These are phyloP conservation scores for Pelargonium australe DNA, from an alignment of 441 rosid genomes.

Conservation along the genomic window DNA sequence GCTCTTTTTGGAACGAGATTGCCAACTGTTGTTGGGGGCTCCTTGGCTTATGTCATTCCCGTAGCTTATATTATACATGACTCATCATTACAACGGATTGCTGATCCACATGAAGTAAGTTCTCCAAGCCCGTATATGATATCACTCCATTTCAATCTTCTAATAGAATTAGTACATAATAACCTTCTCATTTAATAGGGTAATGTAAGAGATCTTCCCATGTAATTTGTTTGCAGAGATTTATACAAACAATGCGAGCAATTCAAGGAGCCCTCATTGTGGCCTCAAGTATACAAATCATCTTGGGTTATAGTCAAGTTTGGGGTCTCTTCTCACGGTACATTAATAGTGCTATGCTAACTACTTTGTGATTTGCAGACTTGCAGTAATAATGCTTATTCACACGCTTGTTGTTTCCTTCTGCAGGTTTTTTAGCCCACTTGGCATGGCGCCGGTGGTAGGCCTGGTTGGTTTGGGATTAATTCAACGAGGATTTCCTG, in stretches of 20 bases:
- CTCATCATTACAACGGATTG: constrained; percentile 47
- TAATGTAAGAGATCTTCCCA: constrained; percentile 40
- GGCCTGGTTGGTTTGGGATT: constrained; percentile 67
- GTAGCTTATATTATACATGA: constrained; percentile 53
- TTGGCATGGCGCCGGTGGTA: constrained; percentile 71
- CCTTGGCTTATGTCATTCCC: constrained; percentile 49
- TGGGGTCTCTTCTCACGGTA: constrained; percentile 76
- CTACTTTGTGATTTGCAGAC: constrained; percentile 7
- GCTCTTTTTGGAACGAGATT: constrained; percentile 67
- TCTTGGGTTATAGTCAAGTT: constrained; percentile 63
- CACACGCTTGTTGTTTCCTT: constrained; percentile 10
- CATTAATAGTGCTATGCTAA: not conserved
- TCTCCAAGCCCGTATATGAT: too few relatives aligned
- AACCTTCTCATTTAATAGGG: constrained; percentile 31
- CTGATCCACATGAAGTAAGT: constrained; percentile 52
- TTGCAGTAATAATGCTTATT: constrained; percentile 3
- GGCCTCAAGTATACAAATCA: constrained; percentile 61
- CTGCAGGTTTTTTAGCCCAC: constrained; percentile 61
- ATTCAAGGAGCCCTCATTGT: constrained; percentile 69
- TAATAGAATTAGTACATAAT: constrained; percentile 21
- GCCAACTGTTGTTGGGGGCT: constrained; percentile 65
- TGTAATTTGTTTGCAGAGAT: constrained; percentile 51
- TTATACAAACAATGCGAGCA: constrained; percentile 62
- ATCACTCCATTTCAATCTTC: too few relatives aligned
- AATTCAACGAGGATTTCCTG: constrained; percentile 65